phyloP scores from a whole-genome alignment of 192 early-diverging fungal genomes.

The Backusella morwellensis region DNA sequence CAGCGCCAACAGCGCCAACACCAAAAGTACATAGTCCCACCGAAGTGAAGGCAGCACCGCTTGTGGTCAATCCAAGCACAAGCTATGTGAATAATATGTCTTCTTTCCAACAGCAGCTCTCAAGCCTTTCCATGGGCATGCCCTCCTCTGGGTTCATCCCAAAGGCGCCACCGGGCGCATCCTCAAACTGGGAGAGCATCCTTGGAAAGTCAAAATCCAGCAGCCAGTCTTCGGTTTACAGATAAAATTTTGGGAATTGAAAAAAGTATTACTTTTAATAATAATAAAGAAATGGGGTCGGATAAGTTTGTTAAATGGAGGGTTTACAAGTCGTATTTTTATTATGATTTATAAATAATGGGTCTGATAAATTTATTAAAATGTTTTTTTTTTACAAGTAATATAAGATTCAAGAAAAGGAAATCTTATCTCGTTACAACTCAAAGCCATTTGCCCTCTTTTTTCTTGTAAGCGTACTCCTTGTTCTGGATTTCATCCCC shows the following conservation, averaged over 20 bases:
- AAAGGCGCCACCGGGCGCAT: not conserved
- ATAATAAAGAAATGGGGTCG: too few species aligned
- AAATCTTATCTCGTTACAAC: too few species aligned
- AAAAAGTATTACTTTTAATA: too few species aligned
- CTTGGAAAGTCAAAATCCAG: not conserved
- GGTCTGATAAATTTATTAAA: too few species aligned
- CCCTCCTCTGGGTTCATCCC: conserved; percentile 25
- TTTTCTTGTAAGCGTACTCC: too few species aligned
- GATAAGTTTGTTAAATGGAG: too few species aligned
- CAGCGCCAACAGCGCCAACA: not conserved
- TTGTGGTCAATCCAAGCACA: not conserved
- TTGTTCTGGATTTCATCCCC: too few species aligned
- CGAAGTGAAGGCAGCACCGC: not conserved
- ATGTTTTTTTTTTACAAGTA: too few species aligned
- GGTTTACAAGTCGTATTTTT: too few species aligned
- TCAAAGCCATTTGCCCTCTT: too few species aligned
- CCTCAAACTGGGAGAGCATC: not conserved
- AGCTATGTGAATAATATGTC: conserved; percentile 11
- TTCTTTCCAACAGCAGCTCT: conserved; percentile 28
- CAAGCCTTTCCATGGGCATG: conserved; percentile 19
- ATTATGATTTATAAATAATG: too few species aligned
- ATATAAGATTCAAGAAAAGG: too few species aligned
- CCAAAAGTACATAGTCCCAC: not conserved
- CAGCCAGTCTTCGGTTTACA: not conserved
- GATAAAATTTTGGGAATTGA: not conserved